Evolutionary conservation across 2,329 filamentous ascomycete species (phyloP).

Genomic region (Aspergillus persii): DNA sequence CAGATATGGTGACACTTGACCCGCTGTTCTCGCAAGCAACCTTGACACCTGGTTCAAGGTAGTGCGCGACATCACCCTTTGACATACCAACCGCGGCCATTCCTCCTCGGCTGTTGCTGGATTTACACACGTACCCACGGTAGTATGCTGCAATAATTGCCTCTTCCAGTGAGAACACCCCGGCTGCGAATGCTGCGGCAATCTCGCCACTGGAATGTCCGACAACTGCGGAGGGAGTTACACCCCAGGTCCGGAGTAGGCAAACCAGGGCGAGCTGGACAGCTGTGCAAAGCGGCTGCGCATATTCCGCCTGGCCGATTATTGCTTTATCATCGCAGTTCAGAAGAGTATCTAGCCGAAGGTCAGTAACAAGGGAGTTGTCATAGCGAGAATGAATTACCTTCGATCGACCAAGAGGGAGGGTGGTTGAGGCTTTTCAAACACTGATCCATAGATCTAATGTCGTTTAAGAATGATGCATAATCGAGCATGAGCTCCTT

Average conservation of each 20-base stretch:
- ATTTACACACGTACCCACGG: slow-evolving; percentile 13
- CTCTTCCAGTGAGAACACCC: slow-evolving; percentile 14
- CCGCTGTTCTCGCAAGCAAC: background rate
- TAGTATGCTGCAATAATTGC: slow-evolving; percentile 25
- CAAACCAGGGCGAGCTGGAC: slow-evolving; percentile 28
- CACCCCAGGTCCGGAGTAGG: slow-evolving; percentile 16
- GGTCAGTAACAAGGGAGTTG: background rate
- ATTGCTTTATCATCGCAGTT: background rate
- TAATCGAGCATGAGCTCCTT: background rate
- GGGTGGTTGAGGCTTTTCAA: slow-evolving; percentile 25
- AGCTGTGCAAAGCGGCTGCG: slow-evolving; percentile 27
- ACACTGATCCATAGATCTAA: slow-evolving; percentile 7
- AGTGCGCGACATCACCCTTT: background rate
- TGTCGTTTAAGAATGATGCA: background rate
- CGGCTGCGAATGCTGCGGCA: slow-evolving; percentile 27
- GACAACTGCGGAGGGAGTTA: slow-evolving; percentile 19
- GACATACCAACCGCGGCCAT: background rate
- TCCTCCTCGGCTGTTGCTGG: background rate
- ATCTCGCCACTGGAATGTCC: slow-evolving; percentile 30
- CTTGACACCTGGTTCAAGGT: background rate
- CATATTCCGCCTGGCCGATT: slow-evolving; percentile 24
- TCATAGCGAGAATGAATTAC: background rate
- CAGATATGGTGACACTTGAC: background rate
- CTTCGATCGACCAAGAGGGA: background rate
- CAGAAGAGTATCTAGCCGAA: background rate